phyloP scores from a whole-genome alignment of 176 grass and related monocot genomes.

The Dactylis glomerata region DNA sequence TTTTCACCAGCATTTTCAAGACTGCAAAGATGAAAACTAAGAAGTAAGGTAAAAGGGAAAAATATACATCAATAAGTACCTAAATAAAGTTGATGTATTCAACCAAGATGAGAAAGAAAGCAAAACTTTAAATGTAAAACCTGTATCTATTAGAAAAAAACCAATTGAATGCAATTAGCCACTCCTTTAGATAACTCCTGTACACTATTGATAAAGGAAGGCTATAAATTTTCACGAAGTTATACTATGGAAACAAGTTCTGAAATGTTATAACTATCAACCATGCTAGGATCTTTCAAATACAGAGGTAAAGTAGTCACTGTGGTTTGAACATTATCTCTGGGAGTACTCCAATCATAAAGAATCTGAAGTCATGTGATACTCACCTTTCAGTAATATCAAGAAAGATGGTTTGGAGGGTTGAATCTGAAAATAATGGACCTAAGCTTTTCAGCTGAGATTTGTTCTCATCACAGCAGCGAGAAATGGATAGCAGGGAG shows the following conservation, averaged over 20 bases:
- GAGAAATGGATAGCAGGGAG: slow-evolving; percentile 60
- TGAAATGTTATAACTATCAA: background rate
- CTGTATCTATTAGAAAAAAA: slow-evolving; percentile 13
- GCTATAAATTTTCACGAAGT: background rate
- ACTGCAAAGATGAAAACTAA: slow-evolving; percentile 37
- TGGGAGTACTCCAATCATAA: background rate
- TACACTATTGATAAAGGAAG: slow-evolving; percentile 13
- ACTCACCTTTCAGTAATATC: slow-evolving; percentile 85
- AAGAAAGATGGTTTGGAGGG: slow-evolving; percentile 59
- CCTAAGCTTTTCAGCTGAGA: slow-evolving; percentile 17
- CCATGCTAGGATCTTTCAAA: background rate
- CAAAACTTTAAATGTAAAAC: slow-evolving; percentile 16
- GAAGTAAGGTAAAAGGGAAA: background rate
- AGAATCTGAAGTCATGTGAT: background rate
- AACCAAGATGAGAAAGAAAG: slow-evolving; percentile 3
- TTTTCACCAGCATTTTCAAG: slow-evolving; percentile 94
- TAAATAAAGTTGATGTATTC: slow-evolving; percentile 5
- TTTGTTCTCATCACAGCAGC: slow-evolving; percentile 32
- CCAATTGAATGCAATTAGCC: background rate
- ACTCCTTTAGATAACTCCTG: background rate
- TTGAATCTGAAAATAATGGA: slow-evolving; percentile 61
- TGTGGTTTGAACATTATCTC: background rate
- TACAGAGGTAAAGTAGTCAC: background rate
- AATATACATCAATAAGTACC: background rate
- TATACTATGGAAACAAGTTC: slow-evolving; percentile 16